Base-by-base conservation (phyloP, 2,329 filamentous ascomycete species). In the Xylaria sp. region DNA sequence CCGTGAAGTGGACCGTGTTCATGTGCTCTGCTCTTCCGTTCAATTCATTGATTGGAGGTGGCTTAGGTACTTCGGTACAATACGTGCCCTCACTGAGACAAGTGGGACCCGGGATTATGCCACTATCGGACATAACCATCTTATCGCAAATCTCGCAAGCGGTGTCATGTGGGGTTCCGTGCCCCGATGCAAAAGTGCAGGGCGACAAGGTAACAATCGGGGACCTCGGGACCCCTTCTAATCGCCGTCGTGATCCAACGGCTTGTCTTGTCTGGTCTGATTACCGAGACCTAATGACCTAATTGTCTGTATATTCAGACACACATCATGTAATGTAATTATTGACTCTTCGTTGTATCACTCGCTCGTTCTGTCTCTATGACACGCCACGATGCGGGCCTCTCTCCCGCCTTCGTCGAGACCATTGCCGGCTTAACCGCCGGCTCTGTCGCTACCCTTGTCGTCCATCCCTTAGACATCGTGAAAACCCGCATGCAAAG, bases 401-500 rank as follows among this genome's bases (percentile, higher is more conserved):
- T 91, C 78, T 91, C 91, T 76, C 89, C 92, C 81, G 93, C 92
- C 75, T 81, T 92, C 77, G 88, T 97, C 81, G 96, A 98, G 86
- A 91, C 91, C 76, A 85, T 94, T 79, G 93, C 96, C 69, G 96
- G 96, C 74, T 91, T 99, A 80, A 92, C 91, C 72, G 96, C 96
- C 67, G 96, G 96, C 69, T 87, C 93, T 65, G 87, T 94, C 74
- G 92, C 94, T 61, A 98, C 96, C 28, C 85, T 98, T 57, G 90
- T 90, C 65, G 91, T 96, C 60, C 95, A 98, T 78, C 96, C 96
- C 36, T 89, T 99, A 68, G 96, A 99, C 82, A 90, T 99, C 71
- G 90, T 98, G 78, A 99, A 99, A 85, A 98, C 95, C 69, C 91
- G 96, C 71, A 89, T 99, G 78, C 96, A 99, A 83, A 90, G 93